Base-by-base conservation (phyloP, 2,329 filamentous ascomycete genomes). In the Fusarium lyarnte region DNA sequence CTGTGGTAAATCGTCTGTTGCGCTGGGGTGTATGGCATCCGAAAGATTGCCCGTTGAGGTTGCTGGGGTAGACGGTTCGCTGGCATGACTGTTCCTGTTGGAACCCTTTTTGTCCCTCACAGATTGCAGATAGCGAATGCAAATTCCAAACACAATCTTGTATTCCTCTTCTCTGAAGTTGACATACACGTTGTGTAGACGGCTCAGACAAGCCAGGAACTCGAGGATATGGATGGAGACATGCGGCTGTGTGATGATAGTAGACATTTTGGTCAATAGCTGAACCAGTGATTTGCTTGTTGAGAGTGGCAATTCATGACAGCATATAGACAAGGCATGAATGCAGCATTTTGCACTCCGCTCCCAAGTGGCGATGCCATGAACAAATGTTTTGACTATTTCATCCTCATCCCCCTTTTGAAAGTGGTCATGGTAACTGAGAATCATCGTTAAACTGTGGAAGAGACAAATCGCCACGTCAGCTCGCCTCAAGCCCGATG, bases 201-300 rank as follows among this genome's bases (percentile, higher is more conserved):
- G 91, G 58, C 95, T 94, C 33, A 99, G 87, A 54, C 94, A 92
- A 14, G 94, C 93, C n/a, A 99, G 85, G 78, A 99, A 98, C 78
- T 99, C 96, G 54, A 99, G 86, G 68, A 99, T 97, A 78, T 99
- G 96, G 69, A 98, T 92, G 14, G 95, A 94, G 39, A 98, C 92
- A 63, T 95, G 90, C 11, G 94, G 91, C 77, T 97, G 95, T 2
- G 96, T 98, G 77, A 99, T 97, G 77, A 98, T 97, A 76, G 95
- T 94, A 2, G 95, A 92, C 93, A 99, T 97, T 79, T 94, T 95
- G 77, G 95, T 93, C 61, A 99, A 86, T 74, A 98, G 94, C 49
- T 91, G 92, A 49, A 95, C 93, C 67, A 98, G 86, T 25, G 91
- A 92, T 79, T 95, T 97, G 78, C 92, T 94, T 57, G 95, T 93